Base-by-base conservation (phyloP, 257 asterid genomes). In the Perilla frutescens region DNA sequence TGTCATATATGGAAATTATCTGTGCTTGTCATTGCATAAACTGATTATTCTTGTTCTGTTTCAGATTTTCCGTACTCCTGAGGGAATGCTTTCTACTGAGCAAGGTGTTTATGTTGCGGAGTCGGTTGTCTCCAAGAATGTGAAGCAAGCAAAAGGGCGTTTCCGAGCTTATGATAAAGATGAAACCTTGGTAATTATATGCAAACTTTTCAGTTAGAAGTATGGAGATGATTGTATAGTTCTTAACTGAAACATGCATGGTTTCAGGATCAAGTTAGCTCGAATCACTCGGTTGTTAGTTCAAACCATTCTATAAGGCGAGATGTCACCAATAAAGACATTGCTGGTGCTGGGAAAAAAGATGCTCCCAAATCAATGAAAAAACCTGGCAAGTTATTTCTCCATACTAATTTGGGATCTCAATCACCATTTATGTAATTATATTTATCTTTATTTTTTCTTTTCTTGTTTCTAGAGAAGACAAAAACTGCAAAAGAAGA, bases 141-240 rank as follows among this genome's bases (percentile, higher is more conserved):
- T 87, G 82, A 89, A 82, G 72, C 98, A 87, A 81, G 96, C 97
- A 29, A 94, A 94, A 86, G 97, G 96, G n/a, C 97, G 97, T 67
- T 88, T 89, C 78, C 87, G 88, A 63, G 76, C 71, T 51, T 92
- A 89, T 72, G 96, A 90, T 74, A 79, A 80, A 41, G 80, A 76
- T 77, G 90, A 86, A 56, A 77, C 69, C 76, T 53, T 73, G 90
- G 96, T 88, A 76, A 75, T 68, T 39, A 49, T 66, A 66, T 76
- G 70, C 57, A 51, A 68, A 55, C 56, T 67, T 80, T 58, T 77
- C 68, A 70, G n/a, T 61, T 51, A 51, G 54, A 39, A 78, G 76
- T 37, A 13, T 68, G 45, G 62, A 59, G 61, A 29, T 51, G 53
- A 59, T 15, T 51, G 40, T 54, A 14, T 62, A 26, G 15, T 56